Evolutionary conservation across 768 basidiomycete genomes (phyloP), one percentile per base, ranked within the genome.

Genomic region (Rossbeevera mucosa): DNA sequence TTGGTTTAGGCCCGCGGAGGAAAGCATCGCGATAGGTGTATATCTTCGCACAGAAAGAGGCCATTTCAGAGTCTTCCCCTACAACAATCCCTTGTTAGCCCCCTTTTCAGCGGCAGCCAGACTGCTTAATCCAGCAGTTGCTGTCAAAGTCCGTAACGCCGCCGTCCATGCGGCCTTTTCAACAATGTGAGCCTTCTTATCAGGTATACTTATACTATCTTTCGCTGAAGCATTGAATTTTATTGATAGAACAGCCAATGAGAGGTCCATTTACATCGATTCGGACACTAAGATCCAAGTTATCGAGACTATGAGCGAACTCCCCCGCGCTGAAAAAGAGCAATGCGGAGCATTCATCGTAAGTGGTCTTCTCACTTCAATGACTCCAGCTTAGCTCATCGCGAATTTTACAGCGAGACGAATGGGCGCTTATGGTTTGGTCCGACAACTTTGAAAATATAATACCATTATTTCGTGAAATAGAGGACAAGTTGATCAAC

Each of bases 261-360:
- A 80, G 2, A 66, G 67, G 4, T 80, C 79, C 30, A 80, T 89
- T 59, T 83, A 83, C 59, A 76, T 94, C 57, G 87, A 91, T 65
- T 65, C 69, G 50, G 83, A 91, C 63, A 93, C 90, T 2, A 85
- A 90, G 20, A 92, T 94, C 48, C 92, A 94, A 69, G 83, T 94
- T 40, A 67, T 94, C 29, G 85, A 91, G 51, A 79, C 78, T 16
- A 80, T 94, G 62, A 58, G 63, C 44, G 79, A 82, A 54, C 73
- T 94, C 24, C 80, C 86, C 9, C 78, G 79, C 42, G 90, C 91
- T 3, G 88, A 94, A 67, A 93, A 92, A 70, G 91, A 94, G 62
- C 92, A 94, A 63, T 91, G 88, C 50, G 92, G 83, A 14, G 92
- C 92, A 16, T 94, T 94, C 68, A 79, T 91, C 54, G 88, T 89